Base-by-base conservation (phyloP, 768 basidiomycete genomes). In the Tricholoma matsutake region DNA sequence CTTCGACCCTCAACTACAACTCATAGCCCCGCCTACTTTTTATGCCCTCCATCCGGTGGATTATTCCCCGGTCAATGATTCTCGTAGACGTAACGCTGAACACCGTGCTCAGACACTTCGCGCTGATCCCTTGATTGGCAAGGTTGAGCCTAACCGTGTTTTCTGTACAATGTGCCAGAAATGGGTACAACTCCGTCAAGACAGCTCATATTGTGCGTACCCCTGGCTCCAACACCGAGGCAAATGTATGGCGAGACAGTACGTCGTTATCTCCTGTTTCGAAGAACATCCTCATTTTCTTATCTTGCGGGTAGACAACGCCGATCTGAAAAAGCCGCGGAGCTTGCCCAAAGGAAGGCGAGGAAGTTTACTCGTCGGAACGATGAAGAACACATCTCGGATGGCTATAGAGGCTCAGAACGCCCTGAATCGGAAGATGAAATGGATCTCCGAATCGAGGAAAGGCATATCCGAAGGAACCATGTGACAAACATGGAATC, bases 181-280 rank as follows among this genome's bases (percentile, higher is more conserved):
- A 72, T 92, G 91, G 91, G 89, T 92, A 2, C 91, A 92, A 71
- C 79, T 92, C 18, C 72, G 91, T 51, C 89, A 91, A 69, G 90
- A 92, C 64, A 85, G 84, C 60, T 83, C 85, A 10, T 92, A 87
- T 70, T 92, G 89, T 64, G 87, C 90, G 57, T 90, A 91, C 68
- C 89, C 90, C 47, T 92, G 90, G 90, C 69, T 86, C 58, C 88
- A 89, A 73, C 90, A 92, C 71, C 82, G 87, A 18, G 82, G 79
- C 25, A 92, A 91, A 71, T 92, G 90, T 75, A 70, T 89, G 51
- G 81, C 83, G 22, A 74, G 88, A 67, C 80, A 85, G 89, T 91
- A 70, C 69, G 85, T 83, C 25, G 5, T 39, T 54, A 9, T 34
- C 58, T 54, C 54, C 28, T 22, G 41, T 45, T 55, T 34, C 35